Base-by-base conservation (phyloP, 2,329 filamentous ascomycete species). In the Monosporascus sp. region DNA sequence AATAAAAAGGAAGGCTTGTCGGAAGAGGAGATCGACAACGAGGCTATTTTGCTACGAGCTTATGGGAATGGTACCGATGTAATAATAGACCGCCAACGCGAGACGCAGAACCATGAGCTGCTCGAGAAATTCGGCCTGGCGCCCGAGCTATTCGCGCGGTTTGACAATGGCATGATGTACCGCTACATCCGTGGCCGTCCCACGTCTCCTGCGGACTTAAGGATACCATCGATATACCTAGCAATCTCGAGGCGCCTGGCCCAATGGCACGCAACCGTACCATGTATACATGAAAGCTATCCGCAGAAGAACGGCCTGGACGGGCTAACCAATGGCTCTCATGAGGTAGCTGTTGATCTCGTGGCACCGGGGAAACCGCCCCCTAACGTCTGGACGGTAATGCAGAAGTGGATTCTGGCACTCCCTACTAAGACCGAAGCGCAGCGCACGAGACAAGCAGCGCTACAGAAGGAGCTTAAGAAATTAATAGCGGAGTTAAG, bases 101-200 rank as follows among this genome's bases (percentile, higher is more conserved):
- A 83, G 78, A 81, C 79, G 1, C 79, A 85, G 64, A 87, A 86
- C 68, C 94, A 99, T 73, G 91, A 91, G 68, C 80, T 97, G 53
- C 85, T 97, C 57, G 90, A 92, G 74, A 83, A 83, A 61, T 79
- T 91, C 65, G 84, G 86, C 63, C 85, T 99, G 51, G 94, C 94
- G 20, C 94, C 94, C 38, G 79, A 88, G 56, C 80, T 99, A 50
- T 81, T 97, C 54, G 94, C 92, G 51, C 88, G 92, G 60, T 99
- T 99, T 77, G 81, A 91, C 64, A 99, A 99, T 69, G 94, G 94
- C 62, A 89, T 99, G 74, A 81, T 99, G 66, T 99, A 99, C 77
- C 85, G 88, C 62, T 99, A 88, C 74, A 88, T 97, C 60, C 83
- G 83, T 57, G 94, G 94, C 50, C 83, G 80, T 58, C 88, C 89